Base-by-base conservation (phyloP, 805 yeast species). In the Yarrowia deformans region DNA sequence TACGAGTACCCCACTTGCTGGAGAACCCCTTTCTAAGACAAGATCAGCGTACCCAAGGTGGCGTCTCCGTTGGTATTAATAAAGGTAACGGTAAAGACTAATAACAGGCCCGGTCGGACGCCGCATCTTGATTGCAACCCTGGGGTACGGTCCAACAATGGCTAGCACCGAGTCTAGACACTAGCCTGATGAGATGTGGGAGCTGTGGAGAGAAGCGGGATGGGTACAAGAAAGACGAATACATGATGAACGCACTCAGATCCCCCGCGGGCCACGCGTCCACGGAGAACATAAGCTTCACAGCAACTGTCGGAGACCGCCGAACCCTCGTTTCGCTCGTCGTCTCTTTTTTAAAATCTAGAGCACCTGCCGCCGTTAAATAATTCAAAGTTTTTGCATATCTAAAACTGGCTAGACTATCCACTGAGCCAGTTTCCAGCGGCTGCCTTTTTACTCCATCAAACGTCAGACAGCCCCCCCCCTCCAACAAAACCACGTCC, bases 141-240 rank as follows among this genome's bases (percentile, higher is more conserved):
- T 50, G 37, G 58, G 43, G 19, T 49, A 18, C 32, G 32, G 34
- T 18, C 8, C 40, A 37, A 52, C 60, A 54, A 54, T 54, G 60
- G 45, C 60, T 54, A 54, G 60, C 60, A 6, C 35, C 4, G 45
- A 54, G 60, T 54, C 60, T 54, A 54, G 60, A 19, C 60, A 54
- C 12, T 54, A 54, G 60, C 4, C 60, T 54, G 60, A 54, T 54
- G 58, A 54, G 58, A 3, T 49, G 32, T 48, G 29, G 3, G 4
- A 14, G 54, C 23, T 32, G 0, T 1, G 35, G 13, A 8, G 12
- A 14, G 12, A 32, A 29, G 35, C 35, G n/a, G 4, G 13, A 16
- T 18, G 34, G 35, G 29, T 19, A n/a, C 23, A 14, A 8, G 8
- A 1, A 16, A 32, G 10, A 8, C 29, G 29, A n/a, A 9, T 14